Conservation (phyloP, 352 stramenopile genomes). For the Plasmopara halstedii region DNA sequence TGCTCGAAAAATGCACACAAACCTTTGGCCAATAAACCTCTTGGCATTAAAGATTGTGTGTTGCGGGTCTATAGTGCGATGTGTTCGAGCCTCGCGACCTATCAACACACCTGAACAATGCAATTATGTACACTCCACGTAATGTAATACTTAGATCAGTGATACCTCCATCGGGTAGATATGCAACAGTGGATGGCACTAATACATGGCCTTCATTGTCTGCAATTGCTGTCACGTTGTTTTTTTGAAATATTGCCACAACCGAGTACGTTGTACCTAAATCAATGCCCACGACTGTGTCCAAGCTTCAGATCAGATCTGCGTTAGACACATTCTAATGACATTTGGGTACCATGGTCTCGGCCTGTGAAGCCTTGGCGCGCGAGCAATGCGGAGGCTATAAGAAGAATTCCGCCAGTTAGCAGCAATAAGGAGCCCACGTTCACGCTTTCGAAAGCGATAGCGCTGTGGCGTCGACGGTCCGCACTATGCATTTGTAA, state of each 20-base stretch:
- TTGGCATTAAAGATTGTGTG: conserved; percentile 78
- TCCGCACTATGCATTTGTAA: neutral
- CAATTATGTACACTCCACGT: neutral
- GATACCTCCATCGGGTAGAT: conserved; percentile 38
- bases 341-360: conserved; percentile 31
- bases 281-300: conserved; percentile 55
- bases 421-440: conserved; percentile 41
- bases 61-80: conserved; percentile 41
- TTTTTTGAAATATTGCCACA: conserved; percentile 57
- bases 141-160: neutral
- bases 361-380: conserved; percentile 48
- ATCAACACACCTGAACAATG: conserved; percentile 29
- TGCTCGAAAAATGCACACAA: neutral
- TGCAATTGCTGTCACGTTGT: conserved; percentile 52
- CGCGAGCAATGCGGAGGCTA: conserved; percentile 42
- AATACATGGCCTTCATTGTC: conserved; percentile 42
- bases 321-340: neutral
- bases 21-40: conserved; percentile 58
- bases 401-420: conserved; percentile 25
- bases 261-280: conserved; percentile 75
- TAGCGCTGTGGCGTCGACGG: neutral
- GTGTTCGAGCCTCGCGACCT: conserved; percentile 33
- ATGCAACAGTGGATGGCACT: conserved; percentile 61
- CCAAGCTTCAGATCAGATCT: neutral
- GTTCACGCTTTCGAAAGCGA: conserved; percentile 2